These are phyloP conservation scores for Pseudozyma tsukubaensis DNA, from an alignment of 1,284 basidiomycete genomes.

Conservation along the genomic window DNA sequence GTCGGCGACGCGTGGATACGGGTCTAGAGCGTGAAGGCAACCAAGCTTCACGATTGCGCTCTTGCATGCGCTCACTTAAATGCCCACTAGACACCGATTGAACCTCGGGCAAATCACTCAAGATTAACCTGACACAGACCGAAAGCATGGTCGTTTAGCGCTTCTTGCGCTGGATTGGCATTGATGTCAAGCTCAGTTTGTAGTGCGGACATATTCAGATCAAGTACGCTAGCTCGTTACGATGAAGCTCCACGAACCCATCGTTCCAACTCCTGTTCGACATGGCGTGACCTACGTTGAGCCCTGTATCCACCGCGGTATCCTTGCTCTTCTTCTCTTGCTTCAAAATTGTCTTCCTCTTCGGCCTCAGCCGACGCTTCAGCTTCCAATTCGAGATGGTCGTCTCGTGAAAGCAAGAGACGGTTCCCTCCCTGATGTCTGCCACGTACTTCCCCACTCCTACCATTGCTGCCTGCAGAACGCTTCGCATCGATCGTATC, in stretches of 20 bases:
- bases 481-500: not conserved
- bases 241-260: conserved; percentile 36
- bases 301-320: conserved; percentile 11
- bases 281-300: conserved; percentile 41
- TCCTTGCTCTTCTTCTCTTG: not conserved
- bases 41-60: too few relatives aligned
- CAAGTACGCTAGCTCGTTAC: too few relatives aligned
- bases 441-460: conserved; percentile 2
- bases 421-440: conserved; percentile 5
- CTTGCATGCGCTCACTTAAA: too few relatives aligned
- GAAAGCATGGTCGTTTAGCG: too few relatives aligned
- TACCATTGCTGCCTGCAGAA: not conserved
- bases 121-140: too few relatives aligned
- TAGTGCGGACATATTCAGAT: too few relatives aligned
- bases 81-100: too few relatives aligned
- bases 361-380: conserved; percentile 15
- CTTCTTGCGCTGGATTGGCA: too few relatives aligned
- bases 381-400: conserved; percentile 29
- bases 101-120: too few relatives aligned
- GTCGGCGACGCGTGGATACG: too few relatives aligned
- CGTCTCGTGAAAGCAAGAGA: conserved; percentile 29
- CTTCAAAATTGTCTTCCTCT: conserved; percentile 10
- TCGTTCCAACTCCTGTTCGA: conserved; percentile 43
- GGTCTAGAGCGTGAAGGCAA: too few relatives aligned
- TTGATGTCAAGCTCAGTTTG: too few relatives aligned